Conservation (phyloP, 1,284 basidiomycete genomes). For the Moesziomyces parantarcticus region DNA sequence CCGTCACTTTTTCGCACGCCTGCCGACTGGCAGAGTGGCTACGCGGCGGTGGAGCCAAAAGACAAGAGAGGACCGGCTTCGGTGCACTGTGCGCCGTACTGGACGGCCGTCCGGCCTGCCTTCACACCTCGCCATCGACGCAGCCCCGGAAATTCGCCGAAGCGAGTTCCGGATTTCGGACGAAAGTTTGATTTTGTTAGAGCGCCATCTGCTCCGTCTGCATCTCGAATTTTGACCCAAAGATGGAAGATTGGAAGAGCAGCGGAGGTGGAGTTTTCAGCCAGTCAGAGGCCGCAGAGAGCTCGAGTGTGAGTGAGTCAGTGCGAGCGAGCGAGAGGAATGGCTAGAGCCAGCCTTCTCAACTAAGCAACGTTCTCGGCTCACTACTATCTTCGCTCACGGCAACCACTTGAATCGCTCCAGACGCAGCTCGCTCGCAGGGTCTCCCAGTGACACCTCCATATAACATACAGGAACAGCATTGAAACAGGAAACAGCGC, state of each 20-base stretch:
- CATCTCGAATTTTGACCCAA: not conserved
- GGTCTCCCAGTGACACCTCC: no score
- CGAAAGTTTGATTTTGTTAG: not conserved
- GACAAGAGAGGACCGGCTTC: no score
- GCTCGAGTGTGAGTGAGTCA: conserved; percentile 5
- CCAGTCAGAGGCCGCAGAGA: not conserved
- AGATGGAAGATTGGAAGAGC: not conserved
- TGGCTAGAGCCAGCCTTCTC: conserved; percentile 5
- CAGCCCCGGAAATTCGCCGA: conserved; percentile 10
- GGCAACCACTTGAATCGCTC: not conserved
- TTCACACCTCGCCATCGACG: not conserved
- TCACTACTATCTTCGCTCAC: not conserved
- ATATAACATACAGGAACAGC: not conserved
- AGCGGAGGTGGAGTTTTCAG: conserved; percentile 8
- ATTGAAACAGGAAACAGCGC: not conserved
- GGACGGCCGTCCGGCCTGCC: no score
- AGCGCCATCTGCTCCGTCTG: not conserved
- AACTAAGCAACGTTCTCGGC: not conserved
- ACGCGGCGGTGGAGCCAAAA: no score
- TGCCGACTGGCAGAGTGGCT: not conserved
- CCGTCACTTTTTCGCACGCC: no score
- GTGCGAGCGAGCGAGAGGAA: not conserved
- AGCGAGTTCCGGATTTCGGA: no score
- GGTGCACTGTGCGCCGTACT: conserved; percentile 4
- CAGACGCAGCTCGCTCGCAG: not conserved